Percentiles rank a stretch among this genome's conserved stretches.
Conservation (phyloP, 169 alveolate genomes). For the Theileria parva region DNA sequence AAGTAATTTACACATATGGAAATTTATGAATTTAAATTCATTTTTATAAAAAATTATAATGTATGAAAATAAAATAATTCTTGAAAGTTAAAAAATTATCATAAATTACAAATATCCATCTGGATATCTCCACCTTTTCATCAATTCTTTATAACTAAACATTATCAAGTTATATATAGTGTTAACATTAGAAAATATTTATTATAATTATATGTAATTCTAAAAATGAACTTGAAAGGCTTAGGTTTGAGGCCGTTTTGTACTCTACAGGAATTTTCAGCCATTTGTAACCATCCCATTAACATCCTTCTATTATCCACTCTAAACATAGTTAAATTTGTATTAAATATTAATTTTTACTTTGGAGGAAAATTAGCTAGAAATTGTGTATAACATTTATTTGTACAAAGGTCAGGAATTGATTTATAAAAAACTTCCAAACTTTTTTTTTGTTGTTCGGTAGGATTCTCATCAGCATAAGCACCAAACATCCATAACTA, state of each 20-base stretch:
- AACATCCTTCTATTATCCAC: constrained; percentile 46
- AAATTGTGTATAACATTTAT: constrained; percentile 49
- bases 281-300: constrained; percentile 68
- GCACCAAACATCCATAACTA: constrained; percentile 68
- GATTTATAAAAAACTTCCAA: constrained; percentile 56
- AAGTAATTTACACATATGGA: neutral
- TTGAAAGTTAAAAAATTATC: neutral
- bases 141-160: constrained; percentile 39
- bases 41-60: neutral
- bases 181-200: neutral
- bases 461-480: constrained; percentile 52
- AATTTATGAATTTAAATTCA: too few species aligned
- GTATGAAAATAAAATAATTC: constrained; percentile 8
- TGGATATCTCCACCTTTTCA: constrained; percentile 68
- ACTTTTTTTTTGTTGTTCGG: constrained; percentile 32
- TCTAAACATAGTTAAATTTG: constrained; percentile 12
- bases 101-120: constrained; percentile 61
- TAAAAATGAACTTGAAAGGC: constrained; percentile 36
- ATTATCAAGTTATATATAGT: neutral
- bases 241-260: constrained; percentile 51
- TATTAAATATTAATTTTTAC: constrained; percentile 8
- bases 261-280: constrained; percentile 61
- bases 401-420: constrained; percentile 56
- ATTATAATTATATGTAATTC: neutral
- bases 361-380: constrained; percentile 44